Conservation (phyloP, 768 basidiomycete species). For the Cyclocybe aegerita region DNA sequence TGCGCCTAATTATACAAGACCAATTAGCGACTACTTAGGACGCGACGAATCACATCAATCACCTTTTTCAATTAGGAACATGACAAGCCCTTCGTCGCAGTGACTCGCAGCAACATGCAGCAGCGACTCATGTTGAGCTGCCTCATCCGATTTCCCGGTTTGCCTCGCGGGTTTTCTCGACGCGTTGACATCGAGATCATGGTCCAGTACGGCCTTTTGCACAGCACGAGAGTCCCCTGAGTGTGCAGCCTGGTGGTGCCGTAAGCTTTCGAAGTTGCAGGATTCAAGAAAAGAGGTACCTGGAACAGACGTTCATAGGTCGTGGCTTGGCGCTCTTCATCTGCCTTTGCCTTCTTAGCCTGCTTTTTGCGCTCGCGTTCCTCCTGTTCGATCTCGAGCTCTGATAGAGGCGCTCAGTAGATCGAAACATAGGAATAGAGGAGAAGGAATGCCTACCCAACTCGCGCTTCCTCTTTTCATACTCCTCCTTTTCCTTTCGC, state of each 20-base stretch:
- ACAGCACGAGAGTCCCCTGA: slow-evolving; percentile 25
- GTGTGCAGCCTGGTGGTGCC: slow-evolving; percentile 20
- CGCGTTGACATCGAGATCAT: slow-evolving; percentile 30
- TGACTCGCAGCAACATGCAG: slow-evolving; percentile 34
- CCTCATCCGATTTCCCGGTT: slow-evolving; percentile 18
- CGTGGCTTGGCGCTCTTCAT: slow-evolving; percentile 20
- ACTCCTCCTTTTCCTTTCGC: slow-evolving; percentile 27
- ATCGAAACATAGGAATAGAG: not conserved
- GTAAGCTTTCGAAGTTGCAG: not conserved
- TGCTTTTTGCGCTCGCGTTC: slow-evolving; percentile 24
- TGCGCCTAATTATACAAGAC: slow-evolving; percentile 23
- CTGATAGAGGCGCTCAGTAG: slow-evolving; percentile 14
- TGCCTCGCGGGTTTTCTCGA: slow-evolving; percentile 24
- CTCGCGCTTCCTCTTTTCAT: slow-evolving; percentile 30
- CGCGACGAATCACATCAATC: slow-evolving; percentile 1
- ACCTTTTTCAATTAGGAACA: slow-evolving; percentile 36
- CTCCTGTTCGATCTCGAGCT: slow-evolving; percentile 32
- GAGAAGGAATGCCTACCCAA: slow-evolving; percentile 24
- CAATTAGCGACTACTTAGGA: slow-evolving; percentile 1
- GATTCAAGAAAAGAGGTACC: slow-evolving; percentile 11
- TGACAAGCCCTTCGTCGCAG: slow-evolving; percentile 29
- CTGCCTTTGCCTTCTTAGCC: slow-evolving; percentile 23
- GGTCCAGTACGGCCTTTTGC: slow-evolving; percentile 23
- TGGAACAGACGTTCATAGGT: slow-evolving; percentile 28
- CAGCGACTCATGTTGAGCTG: slow-evolving; percentile 26